Percentiles rank a stretch among this genome's conserved stretches.
These are phyloP conservation scores for Craspedostauros australis DNA, from an alignment of 108 stramenopile genomes.

Conservation along the genomic window DNA sequence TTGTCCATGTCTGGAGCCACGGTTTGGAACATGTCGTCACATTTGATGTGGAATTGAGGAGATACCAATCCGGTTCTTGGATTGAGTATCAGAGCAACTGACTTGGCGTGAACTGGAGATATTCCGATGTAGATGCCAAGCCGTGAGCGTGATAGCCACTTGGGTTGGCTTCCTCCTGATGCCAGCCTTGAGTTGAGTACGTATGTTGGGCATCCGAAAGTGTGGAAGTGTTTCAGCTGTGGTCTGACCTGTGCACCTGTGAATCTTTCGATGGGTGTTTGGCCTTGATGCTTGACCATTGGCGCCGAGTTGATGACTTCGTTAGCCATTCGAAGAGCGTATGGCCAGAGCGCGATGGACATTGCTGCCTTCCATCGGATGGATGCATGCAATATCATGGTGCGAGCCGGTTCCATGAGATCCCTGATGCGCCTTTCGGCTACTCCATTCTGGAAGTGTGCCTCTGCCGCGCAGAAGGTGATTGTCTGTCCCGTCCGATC, in stretches of 20 bases:
- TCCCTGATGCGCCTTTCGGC: slow-evolving; percentile 31
- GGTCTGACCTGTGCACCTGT: background rate
- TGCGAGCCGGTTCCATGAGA: slow-evolving; percentile 23
- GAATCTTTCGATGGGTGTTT: slow-evolving; percentile 3
- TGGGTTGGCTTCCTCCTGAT: no score
- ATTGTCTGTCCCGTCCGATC: slow-evolving; percentile 9
- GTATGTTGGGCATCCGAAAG: slow-evolving; percentile 20
- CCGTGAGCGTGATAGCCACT: slow-evolving; percentile 24
- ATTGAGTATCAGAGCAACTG: slow-evolving; percentile 28
- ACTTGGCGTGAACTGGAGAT: slow-evolving; percentile 18
- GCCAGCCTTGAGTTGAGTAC: no score
- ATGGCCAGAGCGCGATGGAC: slow-evolving; percentile 29
- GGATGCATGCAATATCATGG: slow-evolving; percentile 23
- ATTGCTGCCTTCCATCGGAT: slow-evolving; percentile 23
- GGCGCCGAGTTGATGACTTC: slow-evolving; percentile 4
- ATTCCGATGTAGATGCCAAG: slow-evolving; percentile 28
- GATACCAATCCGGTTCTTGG: slow-evolving; percentile 16
- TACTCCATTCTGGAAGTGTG: slow-evolving; percentile 45
- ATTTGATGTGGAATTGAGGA: slow-evolving; percentile 30
- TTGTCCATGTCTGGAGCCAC: no score
- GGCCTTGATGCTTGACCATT: background rate
- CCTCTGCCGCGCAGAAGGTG: slow-evolving; percentile 30
- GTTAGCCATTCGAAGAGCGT: slow-evolving; percentile 12
- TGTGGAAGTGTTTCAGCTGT: background rate
- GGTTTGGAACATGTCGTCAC: slow-evolving; percentile 15